phyloP scores from a whole-genome alignment of 2,329 filamentous ascomycete species.

The Arthrobotrys megalospora region DNA sequence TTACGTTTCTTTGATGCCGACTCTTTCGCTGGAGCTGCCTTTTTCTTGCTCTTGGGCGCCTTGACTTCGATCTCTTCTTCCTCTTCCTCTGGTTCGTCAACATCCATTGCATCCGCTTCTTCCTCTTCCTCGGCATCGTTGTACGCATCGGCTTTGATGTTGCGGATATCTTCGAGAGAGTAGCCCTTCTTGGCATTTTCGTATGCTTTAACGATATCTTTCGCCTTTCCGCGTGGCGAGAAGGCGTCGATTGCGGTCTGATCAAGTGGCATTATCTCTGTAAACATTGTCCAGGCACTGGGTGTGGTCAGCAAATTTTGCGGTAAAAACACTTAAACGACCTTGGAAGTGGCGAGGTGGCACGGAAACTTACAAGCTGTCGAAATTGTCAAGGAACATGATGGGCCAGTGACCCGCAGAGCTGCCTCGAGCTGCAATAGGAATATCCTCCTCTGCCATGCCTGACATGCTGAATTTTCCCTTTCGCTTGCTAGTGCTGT shows the following conservation, averaged over 20 bases:
- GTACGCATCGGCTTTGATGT: constrained; percentile 76
- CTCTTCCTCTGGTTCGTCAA: constrained; percentile 67
- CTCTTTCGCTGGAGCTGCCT: constrained; percentile 70
- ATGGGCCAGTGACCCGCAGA: constrained; percentile 56
- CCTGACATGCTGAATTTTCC: constrained; percentile 59
- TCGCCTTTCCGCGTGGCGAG: constrained; percentile 81
- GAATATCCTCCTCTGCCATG: constrained; percentile 50
- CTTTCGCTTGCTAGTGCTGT: constrained; percentile 62
- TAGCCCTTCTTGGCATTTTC: constrained; percentile 83
- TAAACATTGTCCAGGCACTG: constrained; percentile 93
- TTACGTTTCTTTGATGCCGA: constrained; percentile 70
- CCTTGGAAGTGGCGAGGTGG: background rate
- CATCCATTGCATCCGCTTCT: constrained; percentile 62
- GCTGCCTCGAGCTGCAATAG: constrained; percentile 55
- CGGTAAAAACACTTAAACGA: background rate
- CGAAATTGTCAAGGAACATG: constrained; percentile 58
- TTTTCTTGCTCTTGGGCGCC: constrained; percentile 75
- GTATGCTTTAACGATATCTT: constrained; percentile 84
- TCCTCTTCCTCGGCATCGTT: constrained; percentile 63
- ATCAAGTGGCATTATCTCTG: constrained; percentile 82
- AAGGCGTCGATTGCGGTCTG: constrained; percentile 78
- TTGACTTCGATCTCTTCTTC: constrained; percentile 74
- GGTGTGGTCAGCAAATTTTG: constrained; percentile 58
- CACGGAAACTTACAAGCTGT: constrained; percentile 76
- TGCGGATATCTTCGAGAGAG: constrained; percentile 85